These are phyloP conservation scores for Phytophthora palmivora DNA, from an alignment of 352 stramenopile species.

Conservation along the genomic window DNA sequence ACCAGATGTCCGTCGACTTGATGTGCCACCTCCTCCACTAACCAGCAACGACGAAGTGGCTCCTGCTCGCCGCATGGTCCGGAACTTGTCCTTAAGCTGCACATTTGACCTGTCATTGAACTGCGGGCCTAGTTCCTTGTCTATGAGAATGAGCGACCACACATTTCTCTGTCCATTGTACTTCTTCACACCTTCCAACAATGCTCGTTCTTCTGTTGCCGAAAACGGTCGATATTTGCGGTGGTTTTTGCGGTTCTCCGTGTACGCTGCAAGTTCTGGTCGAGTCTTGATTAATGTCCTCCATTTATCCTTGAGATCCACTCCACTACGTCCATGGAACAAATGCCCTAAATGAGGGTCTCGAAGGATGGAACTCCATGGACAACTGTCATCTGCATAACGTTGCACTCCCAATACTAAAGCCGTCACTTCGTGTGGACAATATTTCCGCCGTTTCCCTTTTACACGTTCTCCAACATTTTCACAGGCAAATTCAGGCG, in stretches of 20 bases:
- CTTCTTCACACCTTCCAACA: conserved; percentile 90
- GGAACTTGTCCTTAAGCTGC: conserved; percentile 88
- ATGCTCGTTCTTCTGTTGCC: conserved; percentile 72
- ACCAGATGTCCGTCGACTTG: conserved; percentile 49
- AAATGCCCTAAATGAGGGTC: conserved; percentile 77
- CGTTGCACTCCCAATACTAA: conserved; percentile 82
- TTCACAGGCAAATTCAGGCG: conserved; percentile 79
- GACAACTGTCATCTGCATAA: conserved; percentile 86
- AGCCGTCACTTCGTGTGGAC: conserved; percentile 85
- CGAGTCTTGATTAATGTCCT: conserved; percentile 83
- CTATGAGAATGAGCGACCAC: conserved; percentile 84
- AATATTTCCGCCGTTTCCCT: conserved; percentile 85
- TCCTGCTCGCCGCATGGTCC: conserved; percentile 76
- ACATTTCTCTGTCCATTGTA: conserved; percentile 87
- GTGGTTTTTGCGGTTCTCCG: conserved; percentile 88
- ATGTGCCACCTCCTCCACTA: conserved; percentile 45
- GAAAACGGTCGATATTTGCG: conserved; percentile 86
- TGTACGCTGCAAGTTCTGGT: conserved; percentile 78
- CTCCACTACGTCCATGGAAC: conserved; percentile 80
- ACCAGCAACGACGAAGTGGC: conserved; percentile 48
- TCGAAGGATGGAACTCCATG: conserved; percentile 82
- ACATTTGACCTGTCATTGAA: conserved; percentile 89
- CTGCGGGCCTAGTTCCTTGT: conserved; percentile 77
- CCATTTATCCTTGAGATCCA: conserved; percentile 89
- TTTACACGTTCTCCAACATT: conserved; percentile 88